Base-by-base conservation (phyloP, 2,329 filamentous ascomycete species). In the Fusarium heterosporum region DNA sequence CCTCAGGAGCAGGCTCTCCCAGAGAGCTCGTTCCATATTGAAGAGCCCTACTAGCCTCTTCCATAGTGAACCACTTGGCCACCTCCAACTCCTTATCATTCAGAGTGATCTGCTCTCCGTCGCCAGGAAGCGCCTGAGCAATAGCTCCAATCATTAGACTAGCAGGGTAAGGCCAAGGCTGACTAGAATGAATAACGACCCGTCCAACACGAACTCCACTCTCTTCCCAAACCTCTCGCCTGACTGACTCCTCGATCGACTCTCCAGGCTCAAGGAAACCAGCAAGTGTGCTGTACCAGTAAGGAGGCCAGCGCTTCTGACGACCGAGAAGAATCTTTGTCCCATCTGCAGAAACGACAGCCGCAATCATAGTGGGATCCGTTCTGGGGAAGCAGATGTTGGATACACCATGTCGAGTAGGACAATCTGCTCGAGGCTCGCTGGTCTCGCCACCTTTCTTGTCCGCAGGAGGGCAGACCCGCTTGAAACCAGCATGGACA, bases 281-380 rank as follows among this genome's bases (percentile, higher is more conserved):
- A 4, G 92, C 92, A 12, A 99, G 87, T 0, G 94, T 96, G 72
- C 89, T 93, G 83, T 95, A 97, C 92, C 91, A 97, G 77, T 91
- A 77, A 2, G 87, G 83, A 1, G 96, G 96, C 85, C 90, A 99
- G 52, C 92, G 87, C 79, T 91, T 92, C 74, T 92, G 89, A 14
- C 96, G 89, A 36, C 96, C 96, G 1, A 99, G 89, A 9, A 99
- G 87, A 38, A 97, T 81, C 63, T 88, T 87, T 68, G 89, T 86
- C 48, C 91, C 91, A 71, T 96, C 92, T 49, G 89, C 84, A 52
- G 91, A 96, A 30, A 98, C 87, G 12, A 97, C 90, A 1, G 94
- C 95, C 80, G 96, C 94, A 79, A 99, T 99, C 77, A 98, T 93
- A 28, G 93, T 97, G 1, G 94, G 93, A 73, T 97, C 94, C 3